These are phyloP conservation scores for Xylariomycetidae sp. DNA, from an alignment of 2,329 filamentous ascomycete species.

Conservation along the genomic window DNA sequence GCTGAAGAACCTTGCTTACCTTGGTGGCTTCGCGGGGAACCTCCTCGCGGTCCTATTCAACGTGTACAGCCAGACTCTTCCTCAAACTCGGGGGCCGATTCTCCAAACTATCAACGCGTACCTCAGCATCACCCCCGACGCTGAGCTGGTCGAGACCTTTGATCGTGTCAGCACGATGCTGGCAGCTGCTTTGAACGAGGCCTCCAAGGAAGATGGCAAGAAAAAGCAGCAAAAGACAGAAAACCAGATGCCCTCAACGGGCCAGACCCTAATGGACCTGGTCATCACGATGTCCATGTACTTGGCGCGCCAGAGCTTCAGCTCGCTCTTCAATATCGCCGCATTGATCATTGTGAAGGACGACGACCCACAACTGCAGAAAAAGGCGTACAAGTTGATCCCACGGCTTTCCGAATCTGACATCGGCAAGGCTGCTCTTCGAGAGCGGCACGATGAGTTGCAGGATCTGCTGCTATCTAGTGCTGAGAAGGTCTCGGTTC, in stretches of 20 bases:
- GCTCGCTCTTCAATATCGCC: constrained; percentile 79
- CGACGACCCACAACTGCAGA: constrained; percentile 87
- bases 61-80: constrained; percentile 93
- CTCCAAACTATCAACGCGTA: constrained; percentile 93
- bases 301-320: constrained; percentile 79
- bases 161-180: constrained; percentile 80
- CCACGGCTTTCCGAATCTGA: constrained; percentile 81
- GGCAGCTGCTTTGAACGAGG: constrained; percentile 62
- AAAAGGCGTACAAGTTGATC: constrained; percentile 98
- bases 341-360: constrained; percentile 73
- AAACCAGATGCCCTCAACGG: constrained; percentile 81
- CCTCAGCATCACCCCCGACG: constrained; percentile 73
- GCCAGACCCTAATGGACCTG: constrained; percentile 92
- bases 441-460: constrained; percentile 69
- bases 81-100: constrained; percentile 84
- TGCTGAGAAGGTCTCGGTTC: constrained; percentile 77
- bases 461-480: constrained; percentile 76
- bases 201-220: constrained; percentile 51
- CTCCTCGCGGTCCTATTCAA: constrained; percentile 97
- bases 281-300: constrained; percentile 95
- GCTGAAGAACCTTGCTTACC: constrained; percentile 71
- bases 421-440: constrained; percentile 67
- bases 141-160: constrained; percentile 83
- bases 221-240: constrained; percentile 47
- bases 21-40: constrained; percentile 76